These are phyloP conservation scores for Coniochaeta ligniaria DNA, from an alignment of 2,329 filamentous ascomycete species.

Conservation along the genomic window DNA sequence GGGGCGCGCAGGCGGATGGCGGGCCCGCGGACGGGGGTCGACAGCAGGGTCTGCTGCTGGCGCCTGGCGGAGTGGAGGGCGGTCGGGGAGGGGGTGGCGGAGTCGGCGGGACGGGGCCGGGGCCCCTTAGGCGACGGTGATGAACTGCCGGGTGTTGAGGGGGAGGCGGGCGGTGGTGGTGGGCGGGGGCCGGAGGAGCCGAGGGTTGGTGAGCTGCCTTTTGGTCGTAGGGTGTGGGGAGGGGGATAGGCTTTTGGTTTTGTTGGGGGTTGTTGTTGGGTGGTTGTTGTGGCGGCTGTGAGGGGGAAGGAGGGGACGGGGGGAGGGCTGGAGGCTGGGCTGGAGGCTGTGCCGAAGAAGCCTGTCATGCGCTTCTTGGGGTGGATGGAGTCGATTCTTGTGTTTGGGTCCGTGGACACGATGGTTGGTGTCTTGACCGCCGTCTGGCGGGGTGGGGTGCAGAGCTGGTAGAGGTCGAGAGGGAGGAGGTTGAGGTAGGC, in stretches of 20 bases:
- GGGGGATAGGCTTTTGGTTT: conserved; percentile 2
- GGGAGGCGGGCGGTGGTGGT: not conserved
- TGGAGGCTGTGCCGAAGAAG: conserved; percentile 12
- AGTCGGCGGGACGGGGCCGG: not conserved
- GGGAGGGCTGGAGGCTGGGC: not conserved
- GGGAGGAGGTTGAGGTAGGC: not conserved
- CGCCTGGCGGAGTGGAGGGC: not conserved
- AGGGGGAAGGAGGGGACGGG: not conserved
- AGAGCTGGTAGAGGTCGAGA: not conserved
- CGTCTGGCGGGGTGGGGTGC: not conserved
- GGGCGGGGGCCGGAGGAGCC: not conserved
- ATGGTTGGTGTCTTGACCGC: not conserved
- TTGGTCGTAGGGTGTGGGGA: conserved; percentile 1
- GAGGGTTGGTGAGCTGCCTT: conserved; percentile 5
- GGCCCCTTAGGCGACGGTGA: not conserved
- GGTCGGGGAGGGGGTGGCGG: not conserved
- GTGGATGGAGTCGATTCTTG: not conserved
- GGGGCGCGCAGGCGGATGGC: not conserved
- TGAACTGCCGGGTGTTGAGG: not conserved
- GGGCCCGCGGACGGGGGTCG: not conserved
- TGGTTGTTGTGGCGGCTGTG: not conserved
- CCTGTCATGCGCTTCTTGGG: conserved; percentile 36
- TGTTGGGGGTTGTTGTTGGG: not conserved
- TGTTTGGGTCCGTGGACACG: not conserved
- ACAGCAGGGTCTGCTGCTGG: not conserved